Conservation (phyloP, 768 basidiomycete genomes). For the Cystofilobasidium capitatum region DNA sequence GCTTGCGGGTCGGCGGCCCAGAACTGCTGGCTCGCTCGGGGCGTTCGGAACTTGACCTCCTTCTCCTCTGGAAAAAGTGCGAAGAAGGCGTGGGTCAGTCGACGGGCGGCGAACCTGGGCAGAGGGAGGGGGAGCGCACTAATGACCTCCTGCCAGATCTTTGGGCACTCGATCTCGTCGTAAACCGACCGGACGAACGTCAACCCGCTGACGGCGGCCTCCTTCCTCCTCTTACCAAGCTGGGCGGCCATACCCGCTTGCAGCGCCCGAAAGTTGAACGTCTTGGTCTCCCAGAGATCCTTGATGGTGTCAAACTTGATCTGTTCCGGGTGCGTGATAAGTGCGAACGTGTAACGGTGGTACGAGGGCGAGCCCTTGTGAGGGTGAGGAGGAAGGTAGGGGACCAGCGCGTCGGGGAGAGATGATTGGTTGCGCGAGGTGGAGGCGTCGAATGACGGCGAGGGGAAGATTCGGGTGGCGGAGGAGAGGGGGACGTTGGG, state of each 20-base stretch:
- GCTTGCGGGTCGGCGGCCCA: not conserved
- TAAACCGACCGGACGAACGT: constrained; percentile 18
- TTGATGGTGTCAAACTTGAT: not conserved
- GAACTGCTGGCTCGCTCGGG: not conserved
- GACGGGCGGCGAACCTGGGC: too few relatives aligned
- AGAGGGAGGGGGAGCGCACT: constrained; percentile 6
- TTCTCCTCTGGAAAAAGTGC: not conserved
- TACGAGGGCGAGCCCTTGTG: constrained; percentile 68
- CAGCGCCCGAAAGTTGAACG: constrained; percentile 5
- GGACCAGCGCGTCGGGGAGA: constrained; percentile 34
- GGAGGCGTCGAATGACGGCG: constrained; percentile 28
- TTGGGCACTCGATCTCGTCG: constrained; percentile 9
- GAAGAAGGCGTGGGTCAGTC: not conserved
- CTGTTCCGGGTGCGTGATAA: constrained; percentile 53
- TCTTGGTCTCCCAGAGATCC: not conserved
- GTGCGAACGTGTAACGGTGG: constrained; percentile 74
- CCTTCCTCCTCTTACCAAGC: not conserved
- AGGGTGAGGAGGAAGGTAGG: constrained; percentile 84
- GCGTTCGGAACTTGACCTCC: constrained; percentile 14
- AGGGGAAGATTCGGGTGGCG: constrained; percentile 40
- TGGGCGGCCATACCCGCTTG: not conserved
- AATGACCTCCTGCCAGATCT: constrained; percentile 26
- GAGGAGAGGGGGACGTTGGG: constrained; percentile 69
- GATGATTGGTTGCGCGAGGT: constrained; percentile 14
- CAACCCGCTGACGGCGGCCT: not conserved